phyloP scores from a whole-genome alignment of 192 early-diverging fungal genomes.

The Coemansia nantahalensis region DNA sequence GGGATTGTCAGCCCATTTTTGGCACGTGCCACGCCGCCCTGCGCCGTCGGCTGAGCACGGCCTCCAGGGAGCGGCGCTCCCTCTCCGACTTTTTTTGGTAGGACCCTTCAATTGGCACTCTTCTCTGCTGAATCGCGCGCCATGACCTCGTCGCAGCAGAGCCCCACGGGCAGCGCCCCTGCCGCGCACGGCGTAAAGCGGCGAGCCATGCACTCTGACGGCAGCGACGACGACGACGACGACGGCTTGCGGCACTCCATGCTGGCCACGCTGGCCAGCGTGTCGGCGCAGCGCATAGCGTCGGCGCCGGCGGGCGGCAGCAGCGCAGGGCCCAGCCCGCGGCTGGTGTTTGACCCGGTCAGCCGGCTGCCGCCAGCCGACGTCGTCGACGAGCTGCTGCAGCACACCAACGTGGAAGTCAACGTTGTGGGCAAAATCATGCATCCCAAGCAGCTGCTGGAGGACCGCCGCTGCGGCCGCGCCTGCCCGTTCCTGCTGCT shows the following conservation, averaged over 20 bases:
- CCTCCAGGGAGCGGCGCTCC: too few relatives aligned
- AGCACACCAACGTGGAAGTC: conserved; percentile 22
- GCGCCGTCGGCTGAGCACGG: too few relatives aligned
- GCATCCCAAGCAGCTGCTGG: conserved; percentile 26
- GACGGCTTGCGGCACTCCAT: neutral
- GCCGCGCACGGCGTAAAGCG: conserved; percentile 5
- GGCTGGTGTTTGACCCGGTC: conserved; percentile 22
- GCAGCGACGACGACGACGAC: neutral
- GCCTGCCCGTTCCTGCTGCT: conserved; percentile 27
- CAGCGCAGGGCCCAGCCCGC: neutral
- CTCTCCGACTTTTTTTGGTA: too few relatives aligned
- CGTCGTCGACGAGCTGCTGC: conserved; percentile 34
- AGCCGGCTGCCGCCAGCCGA: conserved; percentile 28
- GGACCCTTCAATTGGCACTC: too few relatives aligned
- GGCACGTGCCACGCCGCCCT: too few relatives aligned
- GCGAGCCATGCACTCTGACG: neutral
- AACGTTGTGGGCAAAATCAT: conserved; percentile 44
- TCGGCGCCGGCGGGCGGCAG: neutral
- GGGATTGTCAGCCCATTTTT: too few relatives aligned
- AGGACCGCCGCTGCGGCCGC: conserved; percentile 10
- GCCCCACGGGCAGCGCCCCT: neutral
- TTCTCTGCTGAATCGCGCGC: too few relatives aligned
- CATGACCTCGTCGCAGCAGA: neutral
- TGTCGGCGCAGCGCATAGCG: conserved; percentile 13
- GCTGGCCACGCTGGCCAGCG: conserved; percentile 25